A percentile compares a stretch with the other conserved stretches of the same genome.
These are phyloP conservation scores for Leishmania tropica DNA, from an alignment of 208 protist genomes.

Conservation along the genomic window DNA sequence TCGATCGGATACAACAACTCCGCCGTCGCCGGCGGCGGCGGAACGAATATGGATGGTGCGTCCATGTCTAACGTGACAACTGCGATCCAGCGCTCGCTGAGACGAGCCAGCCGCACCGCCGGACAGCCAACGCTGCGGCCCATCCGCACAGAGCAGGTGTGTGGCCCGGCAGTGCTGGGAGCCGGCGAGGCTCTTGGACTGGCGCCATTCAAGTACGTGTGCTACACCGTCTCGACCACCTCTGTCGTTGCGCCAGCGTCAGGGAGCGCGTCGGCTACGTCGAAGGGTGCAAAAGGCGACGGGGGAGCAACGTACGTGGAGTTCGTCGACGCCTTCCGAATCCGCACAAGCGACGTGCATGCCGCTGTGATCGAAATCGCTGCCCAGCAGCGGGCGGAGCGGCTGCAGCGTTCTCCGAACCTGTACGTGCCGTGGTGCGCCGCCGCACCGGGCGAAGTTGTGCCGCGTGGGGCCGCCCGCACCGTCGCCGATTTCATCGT, in stretches of 20 bases:
- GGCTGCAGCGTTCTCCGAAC: slow-evolving; percentile 7
- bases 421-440: slow-evolving; percentile 29
- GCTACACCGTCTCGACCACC: slow-evolving; percentile 45
- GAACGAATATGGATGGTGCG: slow-evolving; percentile 36
- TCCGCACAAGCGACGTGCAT: slow-evolving; percentile 75
- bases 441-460: slow-evolving; percentile 10
- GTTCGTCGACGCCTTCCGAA: slow-evolving; percentile 58
- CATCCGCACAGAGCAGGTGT: slow-evolving; percentile 54
- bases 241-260: neutral
- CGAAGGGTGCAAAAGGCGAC: slow-evolving; percentile 2
- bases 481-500: slow-evolving; percentile 53
- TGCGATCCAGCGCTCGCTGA: slow-evolving; percentile 69
- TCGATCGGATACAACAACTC: slow-evolving; percentile 13
- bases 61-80: slow-evolving; percentile 76
- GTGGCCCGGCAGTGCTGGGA: slow-evolving; percentile 65
- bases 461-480: slow-evolving; percentile 19
- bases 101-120: slow-evolving; percentile 61
- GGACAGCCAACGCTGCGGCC: slow-evolving; percentile 80
- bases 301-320: slow-evolving; percentile 19
- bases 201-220: slow-evolving; percentile 63
- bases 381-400: slow-evolving; percentile 14
- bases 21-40: slow-evolving; percentile 7
- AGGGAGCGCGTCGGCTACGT: neutral
- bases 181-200: slow-evolving; percentile 73
- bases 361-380: slow-evolving; percentile 57